Evolutionary conservation across 371 early-diverging fungal species (phyloP), one percentile per base, ranked within the genome.

Genomic region (Mortierella sp.): DNA sequence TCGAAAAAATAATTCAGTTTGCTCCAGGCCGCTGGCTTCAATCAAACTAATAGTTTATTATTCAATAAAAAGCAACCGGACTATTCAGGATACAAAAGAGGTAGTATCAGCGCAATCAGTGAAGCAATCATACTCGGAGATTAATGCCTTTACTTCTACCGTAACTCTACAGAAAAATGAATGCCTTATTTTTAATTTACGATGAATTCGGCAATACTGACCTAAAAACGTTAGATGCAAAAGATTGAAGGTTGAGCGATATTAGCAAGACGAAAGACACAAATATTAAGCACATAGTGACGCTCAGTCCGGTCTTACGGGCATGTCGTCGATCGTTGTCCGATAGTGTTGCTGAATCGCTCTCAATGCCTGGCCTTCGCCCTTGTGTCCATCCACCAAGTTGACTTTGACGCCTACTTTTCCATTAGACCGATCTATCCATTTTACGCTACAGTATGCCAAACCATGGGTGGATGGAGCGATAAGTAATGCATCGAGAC

Each of bases 251-350:
- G 24, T 32, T 3, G 8, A 32, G 9, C 7, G 12, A 15, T 3
- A 43, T n/a, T 34, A 23, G 6, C 6, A 34, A 11, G 12, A 19
- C n/a, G 19, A 30, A 43, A 31, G 21, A 34, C 4, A 44, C n/a
- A 44, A 44, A 44, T n/a, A 21, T 8, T 6, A 44, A 19, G 19
- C 44, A 14, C 4, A 2, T 9, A 21, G 17, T 17, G 3, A 8
- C 12, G 1, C 11, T 14, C 39, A 7, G 21, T 15, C 23, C 6
- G 19, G 26, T 19, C 76, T 70, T 70, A 76, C 76, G 15, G 76
- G 76, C 70, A 76, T 70, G 27, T 76, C 76, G 31, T 76, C 76
- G n/a, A 76, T 76, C 1, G 58, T 60, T 2, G 76, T 70, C 24
- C 65, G 55, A 37, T 69, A 76, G 14, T 76, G 76, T 8, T 69